Evolutionary conservation across 345 rosid genomes (phyloP).

Genomic region (Erysimum cheiranthoides): DNA sequence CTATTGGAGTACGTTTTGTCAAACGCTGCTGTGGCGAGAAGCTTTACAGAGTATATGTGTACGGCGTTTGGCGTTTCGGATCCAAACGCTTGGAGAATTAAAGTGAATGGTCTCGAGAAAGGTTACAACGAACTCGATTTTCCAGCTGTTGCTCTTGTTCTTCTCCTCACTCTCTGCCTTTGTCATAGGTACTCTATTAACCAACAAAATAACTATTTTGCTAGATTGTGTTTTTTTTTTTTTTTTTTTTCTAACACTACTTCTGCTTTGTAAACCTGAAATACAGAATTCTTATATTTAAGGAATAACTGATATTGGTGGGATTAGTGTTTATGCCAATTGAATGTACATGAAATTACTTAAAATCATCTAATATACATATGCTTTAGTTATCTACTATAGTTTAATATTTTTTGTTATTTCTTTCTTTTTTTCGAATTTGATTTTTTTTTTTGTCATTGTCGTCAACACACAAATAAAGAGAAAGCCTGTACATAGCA

Average conservation of each 20-base stretch:
- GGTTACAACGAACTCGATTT: conserved; percentile 87
- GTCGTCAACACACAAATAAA: neutral
- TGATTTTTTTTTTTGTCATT: neutral
- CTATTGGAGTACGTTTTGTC: conserved; percentile 93
- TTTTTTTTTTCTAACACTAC: neutral
- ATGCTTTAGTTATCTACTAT: neutral
- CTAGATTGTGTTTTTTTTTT: neutral
- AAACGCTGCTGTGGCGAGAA: conserved; percentile 92
- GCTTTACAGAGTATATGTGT: conserved; percentile 80
- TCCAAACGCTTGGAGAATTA: conserved; percentile 71
- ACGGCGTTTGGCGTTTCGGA: conserved; percentile 64
- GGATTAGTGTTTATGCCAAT: neutral
- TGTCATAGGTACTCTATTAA: conserved; percentile 67
- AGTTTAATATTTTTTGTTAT: neutral
- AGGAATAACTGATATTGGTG: neutral
- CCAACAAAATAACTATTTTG: neutral
- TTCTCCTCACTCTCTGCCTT: conserved; percentile 82
- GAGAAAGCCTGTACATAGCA: neutral
- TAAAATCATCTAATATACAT: too few relatives aligned
- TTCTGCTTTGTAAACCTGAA: neutral
- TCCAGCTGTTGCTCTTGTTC: conserved; percentile 79
- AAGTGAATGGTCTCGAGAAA: conserved; percentile 59
- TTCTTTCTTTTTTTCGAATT: neutral
- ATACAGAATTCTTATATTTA: neutral
- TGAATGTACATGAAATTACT: neutral